Conservation (phyloP, 129 eudicot species). For the Lactuca sativa region DNA sequence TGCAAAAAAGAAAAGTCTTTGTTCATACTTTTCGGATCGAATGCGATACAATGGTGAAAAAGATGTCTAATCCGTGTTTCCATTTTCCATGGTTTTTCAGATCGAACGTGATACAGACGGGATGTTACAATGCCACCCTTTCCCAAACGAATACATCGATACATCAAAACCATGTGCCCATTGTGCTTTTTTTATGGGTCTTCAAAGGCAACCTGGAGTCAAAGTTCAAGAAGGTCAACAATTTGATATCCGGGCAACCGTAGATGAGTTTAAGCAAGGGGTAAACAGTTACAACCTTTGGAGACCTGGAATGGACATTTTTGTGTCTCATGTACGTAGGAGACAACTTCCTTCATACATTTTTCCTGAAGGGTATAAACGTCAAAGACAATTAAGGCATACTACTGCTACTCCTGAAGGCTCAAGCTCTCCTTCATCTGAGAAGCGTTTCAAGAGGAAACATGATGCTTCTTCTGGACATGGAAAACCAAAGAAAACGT, state of each 20-base stretch:
- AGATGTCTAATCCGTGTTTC: slow-evolving; percentile 2
- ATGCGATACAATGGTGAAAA: neutral
- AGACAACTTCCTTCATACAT: slow-evolving; percentile 39
- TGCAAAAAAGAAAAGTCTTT: too few species aligned
- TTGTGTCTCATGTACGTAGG: slow-evolving; percentile 42
- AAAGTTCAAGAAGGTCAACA: slow-evolving; percentile 39
- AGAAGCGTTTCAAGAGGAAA: slow-evolving; percentile 41
- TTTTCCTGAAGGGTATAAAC: slow-evolving; percentile 40
- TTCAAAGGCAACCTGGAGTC: slow-evolving; percentile 45
- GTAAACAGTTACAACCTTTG: slow-evolving; percentile 28
- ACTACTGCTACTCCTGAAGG: slow-evolving; percentile 21
- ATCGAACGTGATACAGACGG: slow-evolving; percentile 35
- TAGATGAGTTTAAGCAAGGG: slow-evolving; percentile 29
- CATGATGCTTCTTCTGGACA: slow-evolving; percentile 25
- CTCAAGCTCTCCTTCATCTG: slow-evolving; percentile 35
- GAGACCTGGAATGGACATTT: slow-evolving; percentile 44
- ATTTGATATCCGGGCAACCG: slow-evolving; percentile 34
- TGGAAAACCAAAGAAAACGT: slow-evolving; percentile 22
- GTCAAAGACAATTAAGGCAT: slow-evolving; percentile 31
- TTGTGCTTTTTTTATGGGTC: slow-evolving; percentile 44
- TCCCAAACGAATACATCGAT: slow-evolving; percentile 35
- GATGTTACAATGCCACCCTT: slow-evolving; percentile 43
- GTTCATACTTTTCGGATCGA: too few species aligned
- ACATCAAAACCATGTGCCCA: slow-evolving; percentile 34
- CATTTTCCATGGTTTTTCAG: slow-evolving; percentile 20